These are phyloP conservation scores for Juncus inflexus DNA, from an alignment of 176 grass and related monocot species.

Conservation along the genomic window DNA sequence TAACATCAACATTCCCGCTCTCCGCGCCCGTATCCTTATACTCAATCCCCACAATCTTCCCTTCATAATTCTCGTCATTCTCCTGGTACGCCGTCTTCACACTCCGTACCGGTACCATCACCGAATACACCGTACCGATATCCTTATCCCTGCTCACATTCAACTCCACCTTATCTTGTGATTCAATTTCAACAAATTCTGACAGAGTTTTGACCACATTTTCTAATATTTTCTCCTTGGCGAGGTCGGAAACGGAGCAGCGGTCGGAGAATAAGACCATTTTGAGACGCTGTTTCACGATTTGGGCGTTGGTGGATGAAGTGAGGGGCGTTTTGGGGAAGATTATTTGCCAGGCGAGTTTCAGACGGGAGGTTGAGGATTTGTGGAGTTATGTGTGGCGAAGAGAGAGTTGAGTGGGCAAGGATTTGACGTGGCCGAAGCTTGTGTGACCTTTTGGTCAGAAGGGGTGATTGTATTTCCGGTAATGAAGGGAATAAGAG, in stretches of 20 bases:
- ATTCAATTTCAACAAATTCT: conserved; percentile 92
- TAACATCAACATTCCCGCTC: conserved; percentile 72
- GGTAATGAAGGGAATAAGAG: conserved; percentile 8
- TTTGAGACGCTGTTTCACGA: conserved; percentile 88
- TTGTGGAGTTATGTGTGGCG: conserved; percentile 18
- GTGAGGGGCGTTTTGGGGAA: conserved; percentile 52
- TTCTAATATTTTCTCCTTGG: conserved; percentile 88
- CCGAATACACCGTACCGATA: conserved; percentile 80
- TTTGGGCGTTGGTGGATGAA: conserved; percentile 71
- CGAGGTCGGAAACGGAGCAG: conserved; percentile 83
- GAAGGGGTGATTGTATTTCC: conserved; percentile 6
- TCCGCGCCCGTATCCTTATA: conserved; percentile 84
- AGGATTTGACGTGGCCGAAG: not conserved
- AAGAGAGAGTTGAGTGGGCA: not conserved
- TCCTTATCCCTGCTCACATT: conserved; percentile 77
- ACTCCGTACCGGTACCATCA: conserved; percentile 66
- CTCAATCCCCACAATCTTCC: conserved; percentile 67
- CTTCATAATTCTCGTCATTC: conserved; percentile 78
- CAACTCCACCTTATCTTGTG: conserved; percentile 81
- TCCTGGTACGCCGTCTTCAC: conserved; percentile 91
- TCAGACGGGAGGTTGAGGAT: conserved; percentile 58
- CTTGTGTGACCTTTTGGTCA: conserved; percentile 10
- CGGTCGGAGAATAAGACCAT: conserved; percentile 96
- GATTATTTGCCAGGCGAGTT: conserved; percentile 77
- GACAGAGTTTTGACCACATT: conserved; percentile 61